Evolutionary conservation across 2,329 filamentous ascomycete genomes (phyloP).

Genomic region (Chrysoporthe austroafricana): DNA sequence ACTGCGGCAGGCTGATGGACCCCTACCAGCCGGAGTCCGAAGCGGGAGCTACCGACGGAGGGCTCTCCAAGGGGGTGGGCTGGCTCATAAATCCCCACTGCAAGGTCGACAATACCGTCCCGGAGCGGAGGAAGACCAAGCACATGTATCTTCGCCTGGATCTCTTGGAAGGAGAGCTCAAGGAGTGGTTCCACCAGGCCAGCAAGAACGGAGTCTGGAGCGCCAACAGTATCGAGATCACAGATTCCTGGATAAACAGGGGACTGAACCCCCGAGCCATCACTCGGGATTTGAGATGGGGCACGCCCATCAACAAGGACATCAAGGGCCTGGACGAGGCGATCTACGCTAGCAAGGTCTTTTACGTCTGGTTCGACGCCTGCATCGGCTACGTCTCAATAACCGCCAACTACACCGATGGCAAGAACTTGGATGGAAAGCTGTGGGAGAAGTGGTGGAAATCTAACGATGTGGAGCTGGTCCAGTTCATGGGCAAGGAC

Average conservation of each 20-base stretch:
- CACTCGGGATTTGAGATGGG: slow-evolving; percentile 92
- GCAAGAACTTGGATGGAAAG: slow-evolving; percentile 49
- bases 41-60: slow-evolving; percentile 37
- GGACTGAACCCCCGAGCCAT: slow-evolving; percentile 87
- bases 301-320: slow-evolving; percentile 60
- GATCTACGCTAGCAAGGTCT: slow-evolving; percentile 67
- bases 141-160: slow-evolving; percentile 90
- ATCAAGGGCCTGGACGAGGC: slow-evolving; percentile 55
- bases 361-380: slow-evolving; percentile 79
- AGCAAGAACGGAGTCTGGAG: slow-evolving; percentile 78
- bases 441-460: slow-evolving; percentile 96
- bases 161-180: slow-evolving; percentile 75
- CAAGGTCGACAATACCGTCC: slow-evolving; percentile 85
- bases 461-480: slow-evolving; percentile 83
- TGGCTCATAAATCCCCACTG: slow-evolving; percentile 72
- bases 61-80: slow-evolving; percentile 49
- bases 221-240: slow-evolving; percentile 75
- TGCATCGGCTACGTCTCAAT: slow-evolving; percentile 95
- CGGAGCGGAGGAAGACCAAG: slow-evolving; percentile 80
- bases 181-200: slow-evolving; percentile 75
- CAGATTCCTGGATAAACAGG: slow-evolving; percentile 79
- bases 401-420: slow-evolving; percentile 81
- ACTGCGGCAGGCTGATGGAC: slow-evolving; percentile 73
- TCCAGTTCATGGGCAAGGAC: slow-evolving; percentile 96
- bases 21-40: slow-evolving; percentile 60